Conservation (phyloP, 805 yeast species). For the Nakazawaea pomicola region DNA sequence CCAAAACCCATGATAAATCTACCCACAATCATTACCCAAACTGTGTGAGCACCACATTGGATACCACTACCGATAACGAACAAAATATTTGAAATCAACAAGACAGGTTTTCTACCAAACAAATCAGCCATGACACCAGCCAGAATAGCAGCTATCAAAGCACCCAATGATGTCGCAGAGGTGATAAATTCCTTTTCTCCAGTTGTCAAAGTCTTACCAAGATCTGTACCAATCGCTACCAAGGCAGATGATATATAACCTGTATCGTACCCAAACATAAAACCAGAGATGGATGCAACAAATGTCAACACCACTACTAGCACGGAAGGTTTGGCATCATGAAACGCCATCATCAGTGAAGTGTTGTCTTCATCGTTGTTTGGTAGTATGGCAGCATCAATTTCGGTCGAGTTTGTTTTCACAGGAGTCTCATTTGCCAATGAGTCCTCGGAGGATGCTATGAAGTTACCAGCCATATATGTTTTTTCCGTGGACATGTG, state of each 20-base stretch:
- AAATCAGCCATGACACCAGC: constrained; percentile 84
- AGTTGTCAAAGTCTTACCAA: constrained; percentile 54
- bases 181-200: constrained; percentile 90
- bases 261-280: constrained; percentile 96
- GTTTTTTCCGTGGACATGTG: constrained; percentile 1
- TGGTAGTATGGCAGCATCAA: constrained; percentile 22
- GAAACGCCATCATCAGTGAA: constrained; percentile 41
- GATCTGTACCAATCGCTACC: constrained; percentile 77
- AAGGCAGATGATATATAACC: constrained; percentile 94
- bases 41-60: constrained; percentile 74
- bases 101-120: constrained; percentile 79
- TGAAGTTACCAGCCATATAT: constrained; percentile 10
- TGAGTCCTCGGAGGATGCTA: constrained; percentile 3
- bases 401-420: constrained; percentile 4
- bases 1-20: constrained; percentile 94
- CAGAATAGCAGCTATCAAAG: constrained; percentile 67
- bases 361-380: constrained; percentile 45
- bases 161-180: constrained; percentile 93
- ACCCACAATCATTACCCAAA: constrained; percentile 91
- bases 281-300: constrained; percentile 86
- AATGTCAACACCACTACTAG: constrained; percentile 66
- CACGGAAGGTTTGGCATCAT: constrained; percentile 49
- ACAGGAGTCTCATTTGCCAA: background rate
- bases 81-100: constrained; percentile 76
- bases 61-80: constrained; percentile 81